phyloP scores from a whole-genome alignment of 2,329 filamentous ascomycete species.

The Scedosporium boydii region DNA sequence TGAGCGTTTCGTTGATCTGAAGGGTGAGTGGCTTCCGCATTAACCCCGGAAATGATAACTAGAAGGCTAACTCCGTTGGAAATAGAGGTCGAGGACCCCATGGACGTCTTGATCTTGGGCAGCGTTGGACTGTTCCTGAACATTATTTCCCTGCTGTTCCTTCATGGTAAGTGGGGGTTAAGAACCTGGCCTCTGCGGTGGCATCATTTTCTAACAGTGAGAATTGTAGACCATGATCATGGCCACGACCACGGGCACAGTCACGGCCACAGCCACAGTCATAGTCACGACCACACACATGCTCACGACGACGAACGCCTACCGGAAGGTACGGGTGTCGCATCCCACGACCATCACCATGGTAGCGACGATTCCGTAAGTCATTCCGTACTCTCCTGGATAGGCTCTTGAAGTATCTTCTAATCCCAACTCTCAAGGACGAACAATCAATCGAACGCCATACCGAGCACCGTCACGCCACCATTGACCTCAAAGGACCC shows the following conservation, averaged over 20 bases:
- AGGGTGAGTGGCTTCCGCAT: constrained; percentile 28
- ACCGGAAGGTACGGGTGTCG: constrained; percentile 11
- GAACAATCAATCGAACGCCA: constrained; percentile 20
- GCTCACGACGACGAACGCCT: constrained; percentile 10
- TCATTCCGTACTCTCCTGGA: constrained; percentile 9
- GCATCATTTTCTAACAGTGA: constrained; percentile 9
- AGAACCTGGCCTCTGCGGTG: neutral
- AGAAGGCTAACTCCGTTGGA: neutral
- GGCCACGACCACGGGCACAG: constrained; percentile 23
- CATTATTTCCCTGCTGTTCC: constrained; percentile 52
- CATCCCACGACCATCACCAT: neutral
- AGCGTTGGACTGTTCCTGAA: constrained; percentile 59
- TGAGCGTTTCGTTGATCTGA: constrained; percentile 54
- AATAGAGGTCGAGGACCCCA: constrained; percentile 53
- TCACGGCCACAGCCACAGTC: constrained; percentile 11
- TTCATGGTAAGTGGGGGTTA: constrained; percentile 43
- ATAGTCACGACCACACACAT: constrained; percentile 11
- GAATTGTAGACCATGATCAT: constrained; percentile 24
- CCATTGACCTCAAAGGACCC: constrained; percentile 19
- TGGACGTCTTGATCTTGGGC: constrained; percentile 60
- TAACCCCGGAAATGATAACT: neutral
- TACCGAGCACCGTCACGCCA: constrained; percentile 38
- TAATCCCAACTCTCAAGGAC: neutral
- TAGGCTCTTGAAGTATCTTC: constrained; percentile 3
- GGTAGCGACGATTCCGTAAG: neutral